Base-by-base conservation (phyloP, 768 basidiomycete genomes). In the Clathrus columnatus region DNA sequence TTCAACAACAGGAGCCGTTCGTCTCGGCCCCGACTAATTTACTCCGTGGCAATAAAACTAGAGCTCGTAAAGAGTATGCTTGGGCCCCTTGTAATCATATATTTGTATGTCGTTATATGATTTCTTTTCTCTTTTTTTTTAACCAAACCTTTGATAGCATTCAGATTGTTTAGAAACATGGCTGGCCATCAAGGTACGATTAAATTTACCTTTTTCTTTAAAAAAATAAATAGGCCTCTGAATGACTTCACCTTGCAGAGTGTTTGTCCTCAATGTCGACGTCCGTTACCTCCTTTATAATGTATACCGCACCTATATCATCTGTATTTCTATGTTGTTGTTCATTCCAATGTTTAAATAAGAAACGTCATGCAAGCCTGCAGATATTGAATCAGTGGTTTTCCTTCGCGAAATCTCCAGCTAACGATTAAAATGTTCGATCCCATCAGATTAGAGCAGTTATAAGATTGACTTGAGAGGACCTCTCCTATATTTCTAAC, bases 221-320 rank as follows among this genome's bases (percentile, higher is more conserved):
- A 24, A 18, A 28, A 45, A 23, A 28, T 54, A 23, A 23, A 14
- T 54, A 2, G 20, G 14, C 24, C 11, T 30, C 18, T 46, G 6
- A 8, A 48, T 28, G 16, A 21, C 21, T 52, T 42, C 32, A 21
- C 52, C 50, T 23, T 57, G 2, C 57, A 91, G 87, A 92, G 89
- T 59, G 91, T 93, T 41, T 94, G 91, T 64, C 91, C 91, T n/a
- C 83, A 91, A 58, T 92, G 91, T 69, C 84, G 91, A 58, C 73
- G 91, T 57, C 84, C 85, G 17, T 67, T 94, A 47, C 91, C 91
- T 8, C 88, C 90, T 0, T 71, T 93, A 43, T 93, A 71, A 20
- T 16, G 11, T 14, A 23, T 47, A 23, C 21, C 21, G 20, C 46
- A 11, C 41, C 14, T 42, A 11, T 42, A 42, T 11, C 41, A 42